Percentiles rank a stretch among this genome's conserved stretches.
Evolutionary conservation across 179 eudicot genomes (phyloP).

Genomic region (Spinacia oleracea): DNA sequence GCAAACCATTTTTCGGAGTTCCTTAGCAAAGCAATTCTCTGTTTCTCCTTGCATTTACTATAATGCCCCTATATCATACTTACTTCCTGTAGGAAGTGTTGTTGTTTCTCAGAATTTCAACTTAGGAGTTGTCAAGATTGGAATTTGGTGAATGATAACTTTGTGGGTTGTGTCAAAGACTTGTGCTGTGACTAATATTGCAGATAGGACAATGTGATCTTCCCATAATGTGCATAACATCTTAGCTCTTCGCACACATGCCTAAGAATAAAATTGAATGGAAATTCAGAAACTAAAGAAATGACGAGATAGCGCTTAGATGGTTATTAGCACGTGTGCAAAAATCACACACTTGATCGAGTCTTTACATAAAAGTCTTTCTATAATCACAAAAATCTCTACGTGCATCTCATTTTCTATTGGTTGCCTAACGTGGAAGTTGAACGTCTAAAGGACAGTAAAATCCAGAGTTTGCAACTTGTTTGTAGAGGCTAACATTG

Average conservation of each 20-base stretch:
- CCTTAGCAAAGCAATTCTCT: no score
- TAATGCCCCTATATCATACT: no score
- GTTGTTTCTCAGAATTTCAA: no score
- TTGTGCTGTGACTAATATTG: no score
- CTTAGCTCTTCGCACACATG: neutral
- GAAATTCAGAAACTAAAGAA: neutral
- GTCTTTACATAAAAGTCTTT: neutral
- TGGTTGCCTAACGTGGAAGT: neutral
- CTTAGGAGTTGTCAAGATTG: no score
- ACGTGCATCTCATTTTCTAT: neutral
- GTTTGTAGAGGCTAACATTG: neutral
- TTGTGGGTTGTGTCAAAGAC: no score
- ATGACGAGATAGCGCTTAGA: neutral
- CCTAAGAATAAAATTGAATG: neutral
- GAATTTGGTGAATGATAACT: no score
- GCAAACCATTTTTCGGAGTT: no score
- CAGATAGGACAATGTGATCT: neutral
- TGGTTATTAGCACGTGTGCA: neutral
- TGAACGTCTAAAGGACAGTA: neutral
- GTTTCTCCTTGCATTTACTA: no score
- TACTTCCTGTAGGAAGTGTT: no score
- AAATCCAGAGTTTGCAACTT: neutral
- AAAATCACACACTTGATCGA: neutral
- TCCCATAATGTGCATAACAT: neutral
- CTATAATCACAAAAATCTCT: neutral